Evolutionary conservation across 1,139 yeast genomes (phyloP).

Genomic region (Diutina sp.): DNA sequence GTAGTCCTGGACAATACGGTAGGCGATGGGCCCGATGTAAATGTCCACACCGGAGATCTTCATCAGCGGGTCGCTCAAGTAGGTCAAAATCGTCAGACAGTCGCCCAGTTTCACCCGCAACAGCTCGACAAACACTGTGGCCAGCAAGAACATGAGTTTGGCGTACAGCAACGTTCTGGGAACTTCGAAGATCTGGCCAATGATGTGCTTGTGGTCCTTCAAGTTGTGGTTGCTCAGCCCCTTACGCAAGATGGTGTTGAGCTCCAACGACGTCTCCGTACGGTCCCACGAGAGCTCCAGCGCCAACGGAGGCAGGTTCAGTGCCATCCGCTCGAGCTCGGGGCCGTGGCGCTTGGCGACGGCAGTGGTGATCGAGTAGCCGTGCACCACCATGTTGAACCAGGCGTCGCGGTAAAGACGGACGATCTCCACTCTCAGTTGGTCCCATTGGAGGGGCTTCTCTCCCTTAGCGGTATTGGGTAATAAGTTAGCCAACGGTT

Average conservation of each 20-base stretch:
- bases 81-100: slow-evolving; percentile 60
- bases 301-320: slow-evolving; percentile 84
- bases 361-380: slow-evolving; percentile 54
- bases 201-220: slow-evolving; percentile 56
- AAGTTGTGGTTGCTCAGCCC: slow-evolving; percentile 80
- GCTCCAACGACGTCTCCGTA: slow-evolving; percentile 83
- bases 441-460: slow-evolving; percentile 23
- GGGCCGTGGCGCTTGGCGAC: slow-evolving; percentile 32
- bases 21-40: slow-evolving; percentile 53
- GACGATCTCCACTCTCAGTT: slow-evolving; percentile 26
- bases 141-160: slow-evolving; percentile 79
- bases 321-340: slow-evolving; percentile 63
- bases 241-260: slow-evolving; percentile 81
- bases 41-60: slow-evolving; percentile 61
- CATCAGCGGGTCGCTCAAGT: slow-evolving; percentile 80
- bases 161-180: slow-evolving; percentile 56
- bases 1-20: slow-evolving; percentile 47
- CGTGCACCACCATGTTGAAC: slow-evolving; percentile 92
- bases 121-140: slow-evolving; percentile 67
- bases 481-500: slow-evolving; percentile 64
- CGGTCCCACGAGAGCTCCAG: slow-evolving; percentile 77
- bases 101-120: slow-evolving; percentile 72
- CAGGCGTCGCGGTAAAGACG: slow-evolving; percentile 75
- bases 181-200: slow-evolving; percentile 37
- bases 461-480: slow-evolving; percentile 41